Percentiles rank a stretch among this genome's conserved stretches.
phyloP scores from a whole-genome alignment of 2,329 filamentous ascomycete genomes.

The Claviceps sp. region DNA sequence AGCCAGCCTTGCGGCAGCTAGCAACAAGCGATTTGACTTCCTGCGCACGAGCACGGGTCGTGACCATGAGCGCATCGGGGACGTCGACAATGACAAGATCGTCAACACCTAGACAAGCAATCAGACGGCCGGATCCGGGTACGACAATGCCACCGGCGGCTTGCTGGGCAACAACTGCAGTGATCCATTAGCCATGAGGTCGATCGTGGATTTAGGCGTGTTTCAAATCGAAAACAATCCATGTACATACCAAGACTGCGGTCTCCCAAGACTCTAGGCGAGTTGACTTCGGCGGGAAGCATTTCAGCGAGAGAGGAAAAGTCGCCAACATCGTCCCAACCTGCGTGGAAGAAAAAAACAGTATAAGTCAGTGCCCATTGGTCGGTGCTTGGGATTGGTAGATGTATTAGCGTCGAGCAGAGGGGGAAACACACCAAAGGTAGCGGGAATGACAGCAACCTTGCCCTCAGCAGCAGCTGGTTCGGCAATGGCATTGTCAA shows the following conservation, averaged over 20 bases:
- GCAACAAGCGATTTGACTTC: constrained; percentile 16
- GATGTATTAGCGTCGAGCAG: neutral
- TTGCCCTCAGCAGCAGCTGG: constrained; percentile 14
- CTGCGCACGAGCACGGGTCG: constrained; percentile 14
- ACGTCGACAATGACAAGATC: constrained; percentile 15
- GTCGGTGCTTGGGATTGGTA: neutral
- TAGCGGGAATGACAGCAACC: constrained; percentile 15
- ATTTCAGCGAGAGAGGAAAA: constrained; percentile 15
- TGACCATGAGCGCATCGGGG: constrained; percentile 16
- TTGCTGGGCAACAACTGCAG: constrained; percentile 13
- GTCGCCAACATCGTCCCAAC: constrained; percentile 16
- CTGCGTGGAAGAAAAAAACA: neutral
- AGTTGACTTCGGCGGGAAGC: constrained; percentile 14
- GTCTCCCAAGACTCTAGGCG: constrained; percentile 12
- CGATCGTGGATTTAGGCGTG: too few species aligned
- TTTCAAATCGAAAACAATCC: neutral
- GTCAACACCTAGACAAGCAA: constrained; percentile 14
- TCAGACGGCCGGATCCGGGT: constrained; percentile 13
- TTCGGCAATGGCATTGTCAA: constrained; percentile 16
- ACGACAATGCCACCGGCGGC: constrained; percentile 15
- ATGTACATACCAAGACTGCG: constrained; percentile 10
- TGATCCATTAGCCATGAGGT: neutral
- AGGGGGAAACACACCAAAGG: constrained; percentile 9
- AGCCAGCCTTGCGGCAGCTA: constrained; percentile 13
- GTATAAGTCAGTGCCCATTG: constrained; percentile 1